phyloP scores from a whole-genome alignment of 495 filamentous ascomycete species.

The Daldinia caldariorum region DNA sequence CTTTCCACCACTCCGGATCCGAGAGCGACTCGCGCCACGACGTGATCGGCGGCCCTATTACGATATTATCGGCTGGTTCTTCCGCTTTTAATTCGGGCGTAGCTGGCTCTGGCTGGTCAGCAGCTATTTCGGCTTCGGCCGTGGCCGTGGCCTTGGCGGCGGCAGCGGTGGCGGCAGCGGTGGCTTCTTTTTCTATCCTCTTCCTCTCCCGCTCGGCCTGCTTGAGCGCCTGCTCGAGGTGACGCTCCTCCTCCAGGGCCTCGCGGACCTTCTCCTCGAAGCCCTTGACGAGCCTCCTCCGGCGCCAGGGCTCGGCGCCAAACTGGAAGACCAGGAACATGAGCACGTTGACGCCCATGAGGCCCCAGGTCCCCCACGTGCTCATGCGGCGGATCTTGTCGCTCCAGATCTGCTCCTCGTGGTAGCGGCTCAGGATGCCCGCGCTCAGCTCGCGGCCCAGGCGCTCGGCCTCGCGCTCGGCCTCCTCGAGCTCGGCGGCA shows the following conservation, averaged over 20 bases:
- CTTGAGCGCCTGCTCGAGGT: conserved; percentile 45
- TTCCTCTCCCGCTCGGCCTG: conserved; percentile 16
- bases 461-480: conserved; percentile 81
- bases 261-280: conserved; percentile 69
- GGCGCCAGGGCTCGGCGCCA: conserved; percentile 93
- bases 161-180: conserved; percentile 21
- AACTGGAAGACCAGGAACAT: conserved; percentile 90
- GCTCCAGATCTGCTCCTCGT: conserved; percentile 99
- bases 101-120: conserved; percentile 14
- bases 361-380: conserved; percentile 97
- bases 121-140: conserved; percentile 36
- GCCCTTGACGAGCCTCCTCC: conserved; percentile 78
- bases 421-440: conserved; percentile 87
- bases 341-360: conserved; percentile 96
- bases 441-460: conserved; percentile 76
- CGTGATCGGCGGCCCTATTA: conserved; percentile 39
- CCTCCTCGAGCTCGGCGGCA: conserved; percentile 72
- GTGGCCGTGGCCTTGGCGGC: conserved; percentile 12
- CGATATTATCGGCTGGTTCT: conserved; percentile 3
- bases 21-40: conserved; percentile 61
- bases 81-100: neutral
- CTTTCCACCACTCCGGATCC: conserved; percentile 54
- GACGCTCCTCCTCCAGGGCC: conserved; percentile 75
- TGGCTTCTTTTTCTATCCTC: conserved; percentile 26
- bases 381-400: conserved; percentile 95